Percentiles rank a stretch among this genome's conserved stretches.
phyloP scores from a whole-genome alignment of 2,329 filamentous ascomycete genomes.

The Stemphylium beticola region DNA sequence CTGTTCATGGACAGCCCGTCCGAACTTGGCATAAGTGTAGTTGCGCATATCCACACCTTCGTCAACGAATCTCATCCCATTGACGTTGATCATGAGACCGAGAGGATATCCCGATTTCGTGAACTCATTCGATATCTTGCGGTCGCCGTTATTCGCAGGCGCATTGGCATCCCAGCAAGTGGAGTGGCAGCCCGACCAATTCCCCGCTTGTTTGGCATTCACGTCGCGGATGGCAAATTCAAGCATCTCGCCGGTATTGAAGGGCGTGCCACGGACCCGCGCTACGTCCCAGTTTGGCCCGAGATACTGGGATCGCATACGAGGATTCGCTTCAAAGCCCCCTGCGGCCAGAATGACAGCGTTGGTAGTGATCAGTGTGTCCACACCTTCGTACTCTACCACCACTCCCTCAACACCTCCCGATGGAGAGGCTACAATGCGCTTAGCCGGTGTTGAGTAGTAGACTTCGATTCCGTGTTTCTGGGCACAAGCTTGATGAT shows the following conservation, averaged over 20 bases:
- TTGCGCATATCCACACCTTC: constrained; percentile 70
- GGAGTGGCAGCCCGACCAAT: constrained; percentile 70
- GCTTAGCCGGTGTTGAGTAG: constrained; percentile 56
- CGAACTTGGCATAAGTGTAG: constrained; percentile 72
- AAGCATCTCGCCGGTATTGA: constrained; percentile 67
- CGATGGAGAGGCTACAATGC: constrained; percentile 45
- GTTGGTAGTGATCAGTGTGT: constrained; percentile 41
- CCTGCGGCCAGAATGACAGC: constrained; percentile 64
- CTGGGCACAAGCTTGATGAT: constrained; percentile 55
- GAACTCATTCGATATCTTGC: constrained; percentile 67
- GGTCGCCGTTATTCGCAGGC: constrained; percentile 60
- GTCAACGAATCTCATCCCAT: constrained; percentile 68
- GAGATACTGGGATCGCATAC: constrained; percentile 61
- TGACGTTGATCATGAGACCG: constrained; percentile 67
- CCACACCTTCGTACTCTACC: constrained; percentile 32
- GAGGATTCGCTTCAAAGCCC: constrained; percentile 68
- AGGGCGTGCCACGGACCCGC: constrained; percentile 67
- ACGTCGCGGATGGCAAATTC: constrained; percentile 60
- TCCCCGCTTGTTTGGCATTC: constrained; percentile 60
- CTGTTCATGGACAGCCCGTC: constrained; percentile 65
- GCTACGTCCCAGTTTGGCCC: constrained; percentile 69
- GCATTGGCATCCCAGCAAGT: constrained; percentile 71
- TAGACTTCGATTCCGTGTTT: constrained; percentile 53
- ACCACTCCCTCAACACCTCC: constrained; percentile 45
- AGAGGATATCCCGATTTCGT: constrained; percentile 74